Evolutionary conservation across 352 stramenopile genomes (phyloP).

Genomic region (Globisporangium splendens): DNA sequence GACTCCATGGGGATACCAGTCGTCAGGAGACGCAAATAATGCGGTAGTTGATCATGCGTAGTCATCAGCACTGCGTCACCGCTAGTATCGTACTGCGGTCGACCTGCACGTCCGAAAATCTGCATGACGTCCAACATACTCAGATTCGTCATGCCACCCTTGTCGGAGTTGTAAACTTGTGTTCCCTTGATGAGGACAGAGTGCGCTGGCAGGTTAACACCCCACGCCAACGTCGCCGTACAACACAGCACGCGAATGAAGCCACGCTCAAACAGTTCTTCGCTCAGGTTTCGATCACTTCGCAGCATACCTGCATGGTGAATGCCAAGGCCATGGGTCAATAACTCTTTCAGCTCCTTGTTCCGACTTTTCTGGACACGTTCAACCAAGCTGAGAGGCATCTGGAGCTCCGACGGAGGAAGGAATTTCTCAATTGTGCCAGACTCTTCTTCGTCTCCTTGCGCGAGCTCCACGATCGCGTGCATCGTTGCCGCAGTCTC

Average conservation of each 20-base stretch:
- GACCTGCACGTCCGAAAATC: constrained; percentile 98
- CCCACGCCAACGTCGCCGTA: constrained; percentile 99
- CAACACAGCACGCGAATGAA: constrained; percentile 97
- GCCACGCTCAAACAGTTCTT: constrained; percentile 97
- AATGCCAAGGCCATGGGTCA: constrained; percentile 94
- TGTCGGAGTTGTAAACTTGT: constrained; percentile 99
- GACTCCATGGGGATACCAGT: constrained; percentile 97
- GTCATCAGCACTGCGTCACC: constrained; percentile 99
- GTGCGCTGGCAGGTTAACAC: constrained; percentile 98
- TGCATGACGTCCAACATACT: constrained; percentile 99
- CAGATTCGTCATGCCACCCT: constrained; percentile 96
- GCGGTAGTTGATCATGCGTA: constrained; percentile 88
- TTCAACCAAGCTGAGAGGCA: constrained; percentile 53
- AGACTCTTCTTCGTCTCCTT: constrained; percentile 55
- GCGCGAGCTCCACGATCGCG: constrained; percentile 89
- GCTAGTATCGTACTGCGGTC: constrained; percentile 98
- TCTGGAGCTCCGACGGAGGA: constrained; percentile 47
- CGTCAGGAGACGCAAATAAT: constrained; percentile 96
- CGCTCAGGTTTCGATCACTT: constrained; percentile 92
- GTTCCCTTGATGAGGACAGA: constrained; percentile 99
- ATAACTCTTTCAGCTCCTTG: constrained; percentile 93
- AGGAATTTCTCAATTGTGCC: constrained; percentile 56
- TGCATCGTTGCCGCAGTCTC: constrained; percentile 95
- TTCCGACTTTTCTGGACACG: constrained; percentile 93
- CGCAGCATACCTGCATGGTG: constrained; percentile 99